Evolutionary conservation across 2,329 filamentous ascomycete species (phyloP), one percentile per base, ranked within the genome.

Genomic region (Lasiodiplodia theobromae): DNA sequence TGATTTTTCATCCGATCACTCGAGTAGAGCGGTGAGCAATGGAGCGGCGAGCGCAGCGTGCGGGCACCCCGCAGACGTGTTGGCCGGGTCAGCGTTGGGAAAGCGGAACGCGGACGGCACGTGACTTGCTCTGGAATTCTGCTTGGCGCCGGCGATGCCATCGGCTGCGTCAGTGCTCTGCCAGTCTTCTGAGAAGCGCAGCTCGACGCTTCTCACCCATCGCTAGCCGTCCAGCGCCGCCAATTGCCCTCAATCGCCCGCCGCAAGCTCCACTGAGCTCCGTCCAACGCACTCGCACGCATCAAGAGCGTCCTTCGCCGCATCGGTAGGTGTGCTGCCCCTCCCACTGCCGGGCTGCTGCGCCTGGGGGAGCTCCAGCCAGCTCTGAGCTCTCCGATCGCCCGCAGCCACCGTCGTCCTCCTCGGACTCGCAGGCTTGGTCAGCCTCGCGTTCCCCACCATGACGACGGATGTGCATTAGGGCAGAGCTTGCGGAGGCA

Each of bases 341-440:
- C 47, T 25, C 38, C 47, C 60, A 18, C 47, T 14, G 60, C 47
- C 28, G n/a, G 44, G 31, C 44, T 51, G 40, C 10, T 49, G 60
- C 60, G 60, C 47, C 58, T 62, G 58, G 60, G 57, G 58, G 58
- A 64, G 60, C 60, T 64, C 21, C 60, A 64, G 60, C 60, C 60
- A 64, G 47, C 60, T 64, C 60, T 64, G 60, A 64, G 60, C 60
- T 64, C 60, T 64, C 60, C 60, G 60, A 64, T 64, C 60, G 60
- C 28, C 60, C 60, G 60, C 60, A 38, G 60, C 44, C 21, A 37
- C 54, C 18, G 54, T 8, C 54, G 23, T 28, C 54, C 34, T 21
- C n/a, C 34, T 23, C 51, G 12, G 51, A 12, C 12, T 34, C 54
- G 28, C 25, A 12, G 31, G 34, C 34, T 57, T 57, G 31, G 58